Percentiles rank a stretch among this genome's conserved stretches.
phyloP scores from a whole-genome alignment of 768 basidiomycete genomes.

The Postia placenta region DNA sequence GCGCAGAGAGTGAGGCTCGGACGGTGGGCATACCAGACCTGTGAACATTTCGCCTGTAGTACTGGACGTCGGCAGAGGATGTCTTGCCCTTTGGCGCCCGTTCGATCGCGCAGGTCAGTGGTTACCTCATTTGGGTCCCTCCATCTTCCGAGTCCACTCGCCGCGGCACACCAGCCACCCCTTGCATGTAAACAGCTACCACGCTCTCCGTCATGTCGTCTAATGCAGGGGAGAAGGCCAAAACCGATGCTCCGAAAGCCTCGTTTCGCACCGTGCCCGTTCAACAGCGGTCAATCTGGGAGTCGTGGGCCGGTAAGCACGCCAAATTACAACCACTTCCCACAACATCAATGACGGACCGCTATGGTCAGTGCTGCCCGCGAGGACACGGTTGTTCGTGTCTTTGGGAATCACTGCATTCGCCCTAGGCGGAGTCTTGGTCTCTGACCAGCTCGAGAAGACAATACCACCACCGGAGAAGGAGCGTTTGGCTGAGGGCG shows the following conservation, averaged over 20 bases:
- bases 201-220: not conserved
- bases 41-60: constrained; percentile 54
- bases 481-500: not conserved
- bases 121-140: not conserved
- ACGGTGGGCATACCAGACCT: constrained; percentile 52
- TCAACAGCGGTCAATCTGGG: constrained; percentile 15
- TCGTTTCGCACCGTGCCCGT: constrained; percentile 18
- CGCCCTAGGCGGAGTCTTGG: constrained; percentile 23
- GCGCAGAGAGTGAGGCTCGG: not conserved
- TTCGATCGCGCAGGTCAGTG: not conserved
- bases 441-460: constrained; percentile 26
- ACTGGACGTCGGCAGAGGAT: not conserved
- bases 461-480: constrained; percentile 13
- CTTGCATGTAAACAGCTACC: too few relatives aligned
- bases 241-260: not conserved
- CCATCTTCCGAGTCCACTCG: too few relatives aligned
- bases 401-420: constrained; percentile 27
- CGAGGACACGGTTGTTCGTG: constrained; percentile 25
- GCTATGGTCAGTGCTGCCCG: constrained; percentile 22
- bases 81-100: too few relatives aligned
- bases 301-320: constrained; percentile 22
- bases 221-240: constrained; percentile 6
- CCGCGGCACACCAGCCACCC: too few relatives aligned
- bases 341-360: too few relatives aligned
- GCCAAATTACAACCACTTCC: not conserved